Evolutionary conservation across 2,329 filamentous ascomycete genomes (phyloP), one percentile per base, ranked within the genome.

Genomic region (Arthroderma sp.): DNA sequence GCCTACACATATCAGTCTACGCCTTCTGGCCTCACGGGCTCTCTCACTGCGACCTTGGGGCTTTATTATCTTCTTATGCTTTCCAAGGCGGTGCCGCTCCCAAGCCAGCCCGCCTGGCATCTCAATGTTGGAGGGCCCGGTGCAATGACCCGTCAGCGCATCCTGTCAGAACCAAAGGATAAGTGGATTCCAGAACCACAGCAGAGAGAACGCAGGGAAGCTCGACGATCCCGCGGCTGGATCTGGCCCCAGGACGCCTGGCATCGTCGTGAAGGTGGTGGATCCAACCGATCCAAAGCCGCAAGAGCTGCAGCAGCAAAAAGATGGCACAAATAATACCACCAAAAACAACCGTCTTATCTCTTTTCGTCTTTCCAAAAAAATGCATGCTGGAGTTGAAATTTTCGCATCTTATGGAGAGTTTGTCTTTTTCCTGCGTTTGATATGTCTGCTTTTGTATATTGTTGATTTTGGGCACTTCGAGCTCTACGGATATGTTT

Each of bases 21-120:
- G 9, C 38, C 44, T 45, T 47, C 52, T 29, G 43, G 40, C 7
- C 51, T 59, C 42, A 29, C 55, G 40, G 59, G 52, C 6, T 62
- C 64, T 8, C 61, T 81, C 66, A 80, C 77, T 0, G 75, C 73
- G 9, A 70, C 67, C 3, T 57, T 81, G 22, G 78, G 76, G 0
- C 63, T 81, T 5, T 81, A 78, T 65, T 81, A 78, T 53, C 60
- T 81, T 10, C 73, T 80, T 46, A 80, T 81, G 75, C 70, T 81
- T 3, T 75, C 77, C 27, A 78, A 78, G 57, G 71, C 77, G 44
- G 68, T 71, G 36, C 72, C 76, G 1, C 64, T 81, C 33, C 73
- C 72, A 1, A 68, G 70, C 3, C 76, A 80, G 47, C 61, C 63
- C 37, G 68, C 71, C 9, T 77, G 74, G 59, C 70, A 71, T 51